A percentile compares a stretch with the other conserved stretches of the same genome.
Conservation (phyloP, 495 filamentous ascomycete species). For the Apiosordaria backusii region DNA sequence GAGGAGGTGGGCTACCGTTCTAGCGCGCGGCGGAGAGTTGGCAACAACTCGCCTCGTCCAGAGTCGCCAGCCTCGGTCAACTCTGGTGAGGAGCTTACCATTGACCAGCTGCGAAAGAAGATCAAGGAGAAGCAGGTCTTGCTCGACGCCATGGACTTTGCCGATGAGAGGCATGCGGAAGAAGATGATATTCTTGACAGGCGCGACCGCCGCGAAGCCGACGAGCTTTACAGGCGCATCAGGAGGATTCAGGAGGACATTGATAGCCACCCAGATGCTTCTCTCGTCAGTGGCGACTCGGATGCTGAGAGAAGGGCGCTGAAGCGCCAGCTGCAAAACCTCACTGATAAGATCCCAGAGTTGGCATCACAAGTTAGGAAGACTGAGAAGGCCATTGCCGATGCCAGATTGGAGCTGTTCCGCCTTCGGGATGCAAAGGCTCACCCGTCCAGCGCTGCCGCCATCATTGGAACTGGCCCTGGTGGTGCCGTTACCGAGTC, state of each 20-base stretch:
- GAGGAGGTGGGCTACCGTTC: constrained; percentile 87
- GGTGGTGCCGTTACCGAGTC: constrained; percentile 90
- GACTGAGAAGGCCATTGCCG: constrained; percentile 87
- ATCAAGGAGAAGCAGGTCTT: constrained; percentile 93
- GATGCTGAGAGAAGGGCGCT: constrained; percentile 82
- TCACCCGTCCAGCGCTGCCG: constrained; percentile 75
- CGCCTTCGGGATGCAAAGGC: constrained; percentile 88
- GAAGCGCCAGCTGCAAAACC: constrained; percentile 80
- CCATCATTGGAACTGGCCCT: constrained; percentile 89
- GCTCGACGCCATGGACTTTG: constrained; percentile 96
- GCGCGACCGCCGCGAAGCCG: constrained; percentile 84
- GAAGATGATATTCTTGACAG: constrained; percentile 91
- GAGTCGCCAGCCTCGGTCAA: constrained; percentile 67
- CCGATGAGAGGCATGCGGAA: constrained; percentile 83
- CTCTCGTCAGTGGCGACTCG: constrained; percentile 68
- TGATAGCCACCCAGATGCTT: constrained; percentile 80
- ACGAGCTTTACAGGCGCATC: constrained; percentile 89
- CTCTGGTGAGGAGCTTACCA: constrained; percentile 72
- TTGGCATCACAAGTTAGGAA: constrained; percentile 87
- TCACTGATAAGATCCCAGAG: constrained; percentile 86
- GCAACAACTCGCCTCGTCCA: constrained; percentile 70
- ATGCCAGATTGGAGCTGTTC: constrained; percentile 92
- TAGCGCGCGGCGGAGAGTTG: constrained; percentile 82
- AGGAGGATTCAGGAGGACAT: constrained; percentile 96
- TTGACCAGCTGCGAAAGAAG: constrained; percentile 88